Evolutionary conservation across 164 flowering plant genomes (phyloP), one percentile per base, ranked within the genome.

Genomic region (Chloranthus sessilifolius): DNA sequence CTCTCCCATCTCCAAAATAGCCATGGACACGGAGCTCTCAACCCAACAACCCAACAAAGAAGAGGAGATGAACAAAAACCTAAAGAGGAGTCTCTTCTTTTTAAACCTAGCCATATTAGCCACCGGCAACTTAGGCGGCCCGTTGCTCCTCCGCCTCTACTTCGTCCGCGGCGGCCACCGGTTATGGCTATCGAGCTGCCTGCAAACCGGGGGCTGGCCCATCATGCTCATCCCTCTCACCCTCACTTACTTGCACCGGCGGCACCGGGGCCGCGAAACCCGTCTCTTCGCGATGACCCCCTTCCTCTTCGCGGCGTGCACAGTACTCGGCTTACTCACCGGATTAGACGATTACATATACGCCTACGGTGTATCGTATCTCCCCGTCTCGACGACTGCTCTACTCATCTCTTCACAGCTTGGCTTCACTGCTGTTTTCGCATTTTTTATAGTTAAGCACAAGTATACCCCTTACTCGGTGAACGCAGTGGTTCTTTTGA

Each of bases 151-250:
- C 60, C 80, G 88, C 19, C 73, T 77, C 49, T 81, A 83, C 68
- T 83, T 70, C 70, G 10, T 79, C 44, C 72, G 56, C 15, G 92
- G 92, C 24, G 92, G 92, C n/a, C 40, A 46, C 1, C 46, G 54
- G 10, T 27, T 50, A 4, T 63, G 67, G 67, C 46, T 63, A 15
- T 61, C 83, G 1, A 70, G 79, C 59, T 77, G 71, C 60, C 58
- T 79, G 22, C 53, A 77, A 41, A 72, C 83, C 12, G 79, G 38
- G 1, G 88, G 74, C 1, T 81, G 63, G 58, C 92, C 92, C 0
- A 2, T 84, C 45, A 53, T 72, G 9, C 38, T 77, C 23, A 5
- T 79, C 66, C 86, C 88, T 17, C 44, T 63, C 20, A 9, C 10
- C 7, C 2, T 43, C 38, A 47, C 53, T n/a, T 55, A 60, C 28